A percentile compares a stretch with the other conserved stretches of the same genome.
Conservation (phyloP, 176 grass and related monocot genomes). For the Elaeis guineensis region DNA sequence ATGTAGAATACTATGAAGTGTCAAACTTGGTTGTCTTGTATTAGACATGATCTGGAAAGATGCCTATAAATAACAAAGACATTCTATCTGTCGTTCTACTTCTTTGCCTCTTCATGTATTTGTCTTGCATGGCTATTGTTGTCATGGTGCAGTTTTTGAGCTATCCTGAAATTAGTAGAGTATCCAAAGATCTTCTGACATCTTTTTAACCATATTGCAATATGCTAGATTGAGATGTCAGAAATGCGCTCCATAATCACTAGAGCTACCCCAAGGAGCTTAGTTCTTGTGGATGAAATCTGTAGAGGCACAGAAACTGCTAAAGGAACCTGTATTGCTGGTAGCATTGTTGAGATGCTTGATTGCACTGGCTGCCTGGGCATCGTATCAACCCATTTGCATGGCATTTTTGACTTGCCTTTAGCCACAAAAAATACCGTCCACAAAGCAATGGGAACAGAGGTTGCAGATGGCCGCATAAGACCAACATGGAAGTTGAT, state of each 20-base stretch:
- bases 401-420: conserved; percentile 87
- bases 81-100: too few species aligned
- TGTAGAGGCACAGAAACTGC: conserved; percentile 90
- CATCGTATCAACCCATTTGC: conserved; percentile 80
- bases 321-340: conserved; percentile 96
- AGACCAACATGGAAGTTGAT: conserved; percentile 70
- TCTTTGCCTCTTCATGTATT: too few species aligned
- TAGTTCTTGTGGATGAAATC: conserved; percentile 93
- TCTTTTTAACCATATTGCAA: too few species aligned
- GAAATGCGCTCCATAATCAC: conserved; percentile 75
- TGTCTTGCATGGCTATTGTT: too few species aligned
- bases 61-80: too few species aligned
- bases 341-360: conserved; percentile 83
- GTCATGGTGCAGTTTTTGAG: too few species aligned
- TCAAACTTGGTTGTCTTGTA: too few species aligned
- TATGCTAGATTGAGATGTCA: conserved; percentile 90
- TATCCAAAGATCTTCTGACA: too few species aligned
- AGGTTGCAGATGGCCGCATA: conserved; percentile 45
- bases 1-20: too few species aligned
- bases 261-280: conserved; percentile 49
- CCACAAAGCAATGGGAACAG: conserved; percentile 82
- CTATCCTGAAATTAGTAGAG: too few species aligned
- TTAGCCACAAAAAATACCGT: conserved; percentile 46
- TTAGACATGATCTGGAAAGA: too few species aligned
- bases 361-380: conserved; percentile 68